These are phyloP conservation scores for Linum lewisii DNA, from an alignment of 345 rosid genomes.

Conservation along the genomic window DNA sequence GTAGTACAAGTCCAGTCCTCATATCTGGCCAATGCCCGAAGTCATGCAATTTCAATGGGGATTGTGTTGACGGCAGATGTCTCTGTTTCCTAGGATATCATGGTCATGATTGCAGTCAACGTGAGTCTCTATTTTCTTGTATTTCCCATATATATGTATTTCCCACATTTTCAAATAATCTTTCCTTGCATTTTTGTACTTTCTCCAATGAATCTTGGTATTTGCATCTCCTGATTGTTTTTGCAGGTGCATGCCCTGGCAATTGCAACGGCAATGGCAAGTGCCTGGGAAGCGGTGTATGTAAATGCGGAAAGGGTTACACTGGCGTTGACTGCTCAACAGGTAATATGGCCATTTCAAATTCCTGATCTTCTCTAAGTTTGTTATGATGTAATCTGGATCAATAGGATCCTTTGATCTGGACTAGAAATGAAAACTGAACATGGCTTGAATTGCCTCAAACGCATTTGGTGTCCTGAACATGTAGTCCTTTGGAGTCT, in stretches of 20 bases:
- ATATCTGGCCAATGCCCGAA: constrained; percentile 67
- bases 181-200: no score
- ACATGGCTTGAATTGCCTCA: no score
- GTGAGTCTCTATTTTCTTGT: constrained; percentile 39
- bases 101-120: constrained; percentile 77
- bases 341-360: constrained; percentile 31
- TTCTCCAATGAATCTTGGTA: background rate
- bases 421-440: no score
- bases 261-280: constrained; percentile 73
- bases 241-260: constrained; percentile 75
- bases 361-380: background rate
- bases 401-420: no score
- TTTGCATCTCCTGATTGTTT: constrained; percentile 7
- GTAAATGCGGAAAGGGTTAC: constrained; percentile 66
- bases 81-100: constrained; percentile 82
- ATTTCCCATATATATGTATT: background rate
- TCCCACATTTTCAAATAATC: no score
- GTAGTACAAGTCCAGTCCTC: constrained; percentile 40
- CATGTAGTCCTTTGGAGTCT: no score
- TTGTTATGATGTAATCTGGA: background rate
- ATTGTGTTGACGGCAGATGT: constrained; percentile 82
- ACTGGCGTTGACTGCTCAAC: constrained; percentile 96
- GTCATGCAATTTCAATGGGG: constrained; percentile 86
- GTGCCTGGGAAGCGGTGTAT: constrained; percentile 67
- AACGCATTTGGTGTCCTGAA: no score